phyloP scores from a whole-genome alignment of 1,284 basidiomycete genomes.

The Hemileccinum hortonii region DNA sequence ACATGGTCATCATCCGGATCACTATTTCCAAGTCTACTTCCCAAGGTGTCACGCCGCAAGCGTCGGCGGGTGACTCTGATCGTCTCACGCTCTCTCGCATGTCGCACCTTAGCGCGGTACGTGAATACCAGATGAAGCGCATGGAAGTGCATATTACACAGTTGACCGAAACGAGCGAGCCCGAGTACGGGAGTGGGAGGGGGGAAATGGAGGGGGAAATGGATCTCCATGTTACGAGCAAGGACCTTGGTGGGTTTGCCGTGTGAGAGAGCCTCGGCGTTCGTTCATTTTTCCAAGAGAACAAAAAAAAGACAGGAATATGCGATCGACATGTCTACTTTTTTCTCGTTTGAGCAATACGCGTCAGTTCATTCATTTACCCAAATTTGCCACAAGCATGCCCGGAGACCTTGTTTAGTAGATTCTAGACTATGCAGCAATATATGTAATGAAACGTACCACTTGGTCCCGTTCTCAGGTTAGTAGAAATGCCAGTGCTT shows the following conservation, averaged over 20 bases:
- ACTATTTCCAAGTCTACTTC: conserved; percentile 6
- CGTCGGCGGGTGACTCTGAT: not conserved
- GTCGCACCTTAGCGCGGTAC: not conserved
- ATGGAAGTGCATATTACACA: conserved; percentile 24
- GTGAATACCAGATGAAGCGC: not conserved
- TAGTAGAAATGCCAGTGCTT: too few species aligned
- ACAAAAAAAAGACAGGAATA: not conserved
- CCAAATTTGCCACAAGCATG: too few species aligned
- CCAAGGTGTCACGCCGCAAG: too few species aligned
- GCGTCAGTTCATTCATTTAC: too few species aligned
- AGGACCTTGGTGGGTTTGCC: not conserved
- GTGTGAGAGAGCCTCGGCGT: not conserved
- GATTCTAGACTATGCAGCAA: too few species aligned
- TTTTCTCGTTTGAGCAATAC: too few species aligned
- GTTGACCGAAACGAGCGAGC: conserved; percentile 11
- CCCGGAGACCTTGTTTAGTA: too few species aligned
- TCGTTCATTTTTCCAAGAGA: not conserved
- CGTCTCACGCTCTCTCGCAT: not conserved
- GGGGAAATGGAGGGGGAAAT: not conserved
- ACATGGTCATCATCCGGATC: conserved; percentile 16
- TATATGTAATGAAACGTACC: too few species aligned
- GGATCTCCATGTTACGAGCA: not conserved
- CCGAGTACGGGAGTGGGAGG: not conserved
- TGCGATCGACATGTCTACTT: not conserved
- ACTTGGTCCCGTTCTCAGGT: too few species aligned